phyloP scores from a whole-genome alignment of 176 grass and related monocot genomes.

The maize (Zea mays) region Zm-B73-REFERENCE-NAM-5.0 NC_050101.1:101561501-101562000 shows the following conservation, averaged over 20 bases:
- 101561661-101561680: not conserved
- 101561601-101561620: slow-evolving; percentile 39
- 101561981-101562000: not conserved
- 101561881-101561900: not conserved
- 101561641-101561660: slow-evolving; percentile 20
- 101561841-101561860: not conserved
- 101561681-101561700: no score
- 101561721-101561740: slow-evolving; percentile 55
- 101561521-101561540: no score
- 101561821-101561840: not conserved
- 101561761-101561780: slow-evolving; percentile 34
- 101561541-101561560: no score
- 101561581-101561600: slow-evolving; percentile 51
- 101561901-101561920: not conserved
- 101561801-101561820: not conserved
- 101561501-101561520: no score
- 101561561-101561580: slow-evolving; percentile 19
- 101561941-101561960: not conserved
- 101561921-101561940: not conserved
- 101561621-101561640: slow-evolving; percentile 46
- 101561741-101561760: slow-evolving; percentile 35
- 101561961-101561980: not conserved
- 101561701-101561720: slow-evolving; percentile 1
- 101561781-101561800: slow-evolving; percentile 36
- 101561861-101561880: not conserved